Conservation (phyloP, 305 asterid species). For the Plantago lanceolata region DNA sequence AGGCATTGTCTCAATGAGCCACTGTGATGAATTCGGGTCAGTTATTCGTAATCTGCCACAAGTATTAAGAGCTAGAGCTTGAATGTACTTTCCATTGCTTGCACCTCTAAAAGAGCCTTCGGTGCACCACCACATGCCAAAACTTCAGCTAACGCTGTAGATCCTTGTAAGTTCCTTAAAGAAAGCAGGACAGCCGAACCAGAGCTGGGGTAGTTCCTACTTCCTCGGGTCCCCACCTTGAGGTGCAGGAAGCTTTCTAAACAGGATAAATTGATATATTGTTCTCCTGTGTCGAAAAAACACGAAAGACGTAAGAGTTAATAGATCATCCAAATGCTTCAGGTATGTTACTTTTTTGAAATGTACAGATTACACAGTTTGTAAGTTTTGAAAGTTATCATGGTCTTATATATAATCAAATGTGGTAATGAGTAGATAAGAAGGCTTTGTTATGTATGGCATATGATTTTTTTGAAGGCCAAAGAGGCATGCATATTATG, state of each 20-base stretch:
- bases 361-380: too few species aligned
- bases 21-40: constrained; percentile 47
- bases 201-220: constrained; percentile 50
- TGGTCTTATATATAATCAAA: too few species aligned
- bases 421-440: too few species aligned
- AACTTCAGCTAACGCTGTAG: constrained; percentile 32
- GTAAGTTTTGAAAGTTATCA: too few species aligned
- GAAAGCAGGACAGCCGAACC: constrained; percentile 55
- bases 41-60: constrained; percentile 55
- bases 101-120: constrained; percentile 36
- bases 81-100: constrained; percentile 21
- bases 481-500: too few species aligned
- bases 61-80: constrained; percentile 52
- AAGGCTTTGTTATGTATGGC: too few species aligned
- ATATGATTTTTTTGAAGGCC: too few species aligned
- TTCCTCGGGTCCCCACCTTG: constrained; percentile 46
- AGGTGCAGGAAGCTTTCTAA: not conserved
- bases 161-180: constrained; percentile 20
- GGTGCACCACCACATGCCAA: constrained; percentile 73
- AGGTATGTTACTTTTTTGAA: too few species aligned
- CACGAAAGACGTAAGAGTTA: too few species aligned
- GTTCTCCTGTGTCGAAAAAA: too few species aligned
- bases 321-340: too few species aligned
- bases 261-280: too few species aligned
- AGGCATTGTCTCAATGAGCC: constrained; percentile 72